Conservation (phyloP, 225 moss, liverwort and hornwort species). For the Physcomitrium patens region DNA sequence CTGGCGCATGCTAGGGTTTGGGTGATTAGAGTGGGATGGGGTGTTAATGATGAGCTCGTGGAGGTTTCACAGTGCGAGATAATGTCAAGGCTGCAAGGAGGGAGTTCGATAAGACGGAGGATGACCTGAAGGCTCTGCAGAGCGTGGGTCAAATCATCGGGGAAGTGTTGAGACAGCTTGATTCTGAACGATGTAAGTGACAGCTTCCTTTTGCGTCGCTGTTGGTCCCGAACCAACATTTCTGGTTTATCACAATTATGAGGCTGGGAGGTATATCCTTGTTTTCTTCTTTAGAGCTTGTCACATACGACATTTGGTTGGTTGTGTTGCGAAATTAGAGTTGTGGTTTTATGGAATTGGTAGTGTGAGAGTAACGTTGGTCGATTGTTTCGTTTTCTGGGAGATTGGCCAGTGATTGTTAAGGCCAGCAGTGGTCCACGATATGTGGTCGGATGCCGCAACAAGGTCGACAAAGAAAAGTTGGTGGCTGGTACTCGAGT, state of each 20-base stretch:
- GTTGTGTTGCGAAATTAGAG: neutral
- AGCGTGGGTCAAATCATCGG: constrained; percentile 98
- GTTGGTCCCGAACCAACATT: neutral
- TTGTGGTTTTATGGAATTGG: constrained; percentile 1
- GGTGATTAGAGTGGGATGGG: neutral
- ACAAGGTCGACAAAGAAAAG: constrained; percentile 98
- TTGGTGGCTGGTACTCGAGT: constrained; percentile 91
- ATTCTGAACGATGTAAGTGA: constrained; percentile 94
- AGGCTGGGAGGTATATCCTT: neutral
- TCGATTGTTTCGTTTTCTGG: neutral
- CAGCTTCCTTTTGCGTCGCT: too few relatives aligned
- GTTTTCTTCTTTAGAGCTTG: neutral
- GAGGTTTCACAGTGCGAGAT: constrained; percentile 66
- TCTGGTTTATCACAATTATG: neutral
- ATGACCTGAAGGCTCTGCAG: constrained; percentile 95
- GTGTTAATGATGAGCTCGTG: neutral
- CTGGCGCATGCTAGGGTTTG: neutral
- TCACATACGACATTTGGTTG: constrained; percentile 1
- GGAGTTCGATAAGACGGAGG: constrained; percentile 97
- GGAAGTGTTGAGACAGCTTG: constrained; percentile 94
- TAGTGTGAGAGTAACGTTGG: neutral
- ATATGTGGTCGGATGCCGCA: constrained; percentile 96
- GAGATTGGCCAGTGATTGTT: constrained; percentile 74
- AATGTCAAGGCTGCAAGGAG: constrained; percentile 81
- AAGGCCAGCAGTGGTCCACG: constrained; percentile 99